Conservation (phyloP, 1,284 basidiomycete genomes). For the Puccinia triticina region DNA sequence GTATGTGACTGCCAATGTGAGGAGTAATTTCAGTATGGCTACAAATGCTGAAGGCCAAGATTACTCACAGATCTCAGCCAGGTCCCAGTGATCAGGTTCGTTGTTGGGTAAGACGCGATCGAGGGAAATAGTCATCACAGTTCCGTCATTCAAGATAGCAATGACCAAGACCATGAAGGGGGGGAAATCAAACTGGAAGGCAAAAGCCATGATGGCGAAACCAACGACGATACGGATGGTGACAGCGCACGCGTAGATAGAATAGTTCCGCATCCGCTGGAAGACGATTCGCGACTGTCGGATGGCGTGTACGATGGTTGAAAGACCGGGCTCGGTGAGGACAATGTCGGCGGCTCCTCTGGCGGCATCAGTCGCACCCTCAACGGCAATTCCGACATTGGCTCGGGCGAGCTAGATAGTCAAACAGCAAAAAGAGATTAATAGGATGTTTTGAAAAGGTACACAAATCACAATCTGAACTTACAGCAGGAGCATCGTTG, state of each 20-base stretch:
- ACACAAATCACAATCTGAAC: neutral
- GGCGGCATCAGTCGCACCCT: conserved; percentile 92
- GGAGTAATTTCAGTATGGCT: neutral
- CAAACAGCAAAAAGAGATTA: neutral
- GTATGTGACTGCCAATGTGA: conserved; percentile 71
- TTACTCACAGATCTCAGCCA: conserved; percentile 79
- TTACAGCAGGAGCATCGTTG: conserved; percentile 81
- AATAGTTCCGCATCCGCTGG: conserved; percentile 96
- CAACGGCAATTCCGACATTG: conserved; percentile 68
- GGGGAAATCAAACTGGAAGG: conserved; percentile 52
- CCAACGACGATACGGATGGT: conserved; percentile 53
- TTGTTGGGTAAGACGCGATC: conserved; percentile 92
- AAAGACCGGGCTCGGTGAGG: conserved; percentile 90
- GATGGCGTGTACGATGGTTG: conserved; percentile 94
- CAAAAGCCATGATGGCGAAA: conserved; percentile 51
- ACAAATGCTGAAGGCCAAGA: neutral
- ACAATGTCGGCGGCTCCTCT: conserved; percentile 95
- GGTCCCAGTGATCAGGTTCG: conserved; percentile 86
- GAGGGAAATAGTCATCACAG: conserved; percentile 94
- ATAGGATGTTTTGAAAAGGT: conserved; percentile 59
- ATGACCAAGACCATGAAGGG: conserved; percentile 71
- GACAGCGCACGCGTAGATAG: conserved; percentile 65
- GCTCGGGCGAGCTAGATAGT: conserved; percentile 68
- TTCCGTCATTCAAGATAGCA: conserved; percentile 63
- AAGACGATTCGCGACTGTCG: conserved; percentile 93